These are phyloP conservation scores for Hepatocystis sp. DNA, from an alignment of 169 alveolate genomes.

Conservation along the genomic window DNA sequence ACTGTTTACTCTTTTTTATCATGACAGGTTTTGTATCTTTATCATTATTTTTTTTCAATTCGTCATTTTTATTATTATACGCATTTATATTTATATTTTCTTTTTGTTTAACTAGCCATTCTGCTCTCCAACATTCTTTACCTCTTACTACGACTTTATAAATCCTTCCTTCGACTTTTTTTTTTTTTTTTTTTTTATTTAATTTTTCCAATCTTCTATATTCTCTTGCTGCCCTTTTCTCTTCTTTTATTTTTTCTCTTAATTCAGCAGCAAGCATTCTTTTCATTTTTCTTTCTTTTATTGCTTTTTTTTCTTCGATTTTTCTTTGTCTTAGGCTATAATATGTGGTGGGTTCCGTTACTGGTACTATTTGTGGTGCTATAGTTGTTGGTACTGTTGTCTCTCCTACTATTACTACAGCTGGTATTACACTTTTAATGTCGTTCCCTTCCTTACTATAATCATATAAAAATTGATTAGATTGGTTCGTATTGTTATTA, in stretches of 20 bases:
- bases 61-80: neutral
- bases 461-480: no score
- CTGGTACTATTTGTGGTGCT: no score
- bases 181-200: slow-evolving; percentile 33
- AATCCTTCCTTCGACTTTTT: slow-evolving; percentile 55
- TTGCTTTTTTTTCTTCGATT: no score
- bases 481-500: no score
- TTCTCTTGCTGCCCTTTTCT: neutral
- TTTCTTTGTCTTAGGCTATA: no score
- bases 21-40: neutral
- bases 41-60: neutral
- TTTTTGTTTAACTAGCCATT: slow-evolving; percentile 30
- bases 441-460: no score
- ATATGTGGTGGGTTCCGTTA: no score
- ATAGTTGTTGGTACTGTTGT: no score
- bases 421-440: no score
- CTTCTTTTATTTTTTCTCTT: slow-evolving; percentile 1
- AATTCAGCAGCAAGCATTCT: no score
- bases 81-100: neutral
- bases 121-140: slow-evolving; percentile 75
- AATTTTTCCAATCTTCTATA: slow-evolving; percentile 8
- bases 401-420: no score
- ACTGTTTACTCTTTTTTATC: slow-evolving; percentile 49
- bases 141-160: slow-evolving; percentile 68
- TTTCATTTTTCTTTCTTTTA: no score